Evolutionary conservation across 2,329 filamentous ascomycete genomes (phyloP), one percentile per base, ranked within the genome.

Genomic region (Alternaria panax): DNA sequence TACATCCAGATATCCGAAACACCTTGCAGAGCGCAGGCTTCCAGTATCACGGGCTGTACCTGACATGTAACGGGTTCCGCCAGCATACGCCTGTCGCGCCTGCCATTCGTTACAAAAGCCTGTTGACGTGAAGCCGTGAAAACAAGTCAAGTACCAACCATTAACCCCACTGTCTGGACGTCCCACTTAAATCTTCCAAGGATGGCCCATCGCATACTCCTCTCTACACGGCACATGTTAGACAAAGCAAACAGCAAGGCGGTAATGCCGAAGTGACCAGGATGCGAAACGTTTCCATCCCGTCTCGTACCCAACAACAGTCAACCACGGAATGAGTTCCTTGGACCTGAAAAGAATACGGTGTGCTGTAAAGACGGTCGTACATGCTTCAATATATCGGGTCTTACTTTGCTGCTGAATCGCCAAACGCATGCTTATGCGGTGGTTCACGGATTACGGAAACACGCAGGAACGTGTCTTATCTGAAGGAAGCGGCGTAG

Each of bases 261-360:
- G n/a, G 47, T 52, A 52, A 27, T 41, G 34, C 47, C 24, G 40
- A 41, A 42, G 27, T 27, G 28, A 54, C 51, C 45, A 51, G 51
- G 27, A 45, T 59, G 30, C 54, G 51, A 59, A 59, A 59, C 57
- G 18, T 34, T 24, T 55, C 22, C 57, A 51, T 55, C 51, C 45
- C 45, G 32, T 28, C 51, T 25, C 36, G 22, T 28, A 20, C 46
- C 30, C 41, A 27, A 38, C 56, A 48, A 25, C 36, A 36, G 14
- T 42, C 40, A 16, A 27, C 36, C 20, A 14, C 45, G n/a, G 32
- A 30, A 36, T 32, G 30, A 48, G n/a, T 16, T 30, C 20, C 11
- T 47, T 4, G 24, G 28, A n/a, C 28, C 20, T 47, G 45, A n/a
- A 20, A 11, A 48, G 20, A 34, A 32, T 24, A 20, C 43, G 27